Base-by-base conservation (phyloP, 2,329 filamentous ascomycete genomes). In the Dothidotthia symphoricarpi region DNA sequence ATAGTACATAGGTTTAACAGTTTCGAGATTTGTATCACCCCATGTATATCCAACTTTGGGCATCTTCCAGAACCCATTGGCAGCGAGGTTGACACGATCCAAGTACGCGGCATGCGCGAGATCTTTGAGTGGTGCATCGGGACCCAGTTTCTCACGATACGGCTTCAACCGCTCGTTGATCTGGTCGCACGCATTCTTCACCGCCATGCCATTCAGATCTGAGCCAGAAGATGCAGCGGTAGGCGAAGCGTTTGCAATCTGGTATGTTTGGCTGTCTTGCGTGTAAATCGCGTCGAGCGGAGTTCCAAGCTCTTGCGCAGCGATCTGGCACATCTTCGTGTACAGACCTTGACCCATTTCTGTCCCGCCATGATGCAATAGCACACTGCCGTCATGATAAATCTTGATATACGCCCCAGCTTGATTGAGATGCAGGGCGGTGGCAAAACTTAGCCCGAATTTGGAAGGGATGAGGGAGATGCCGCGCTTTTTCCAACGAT, bases 261-360 rank as follows among this genome's bases (percentile, higher is more conserved):
- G 1, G 87, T 96, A 69, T 86, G 94, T 32, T 87, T 96, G 4
- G 85, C 82, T 10, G 88, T 97, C 66, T 93, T 91, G 4, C 48
- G 96, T 95, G 70, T 86, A 88, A 34, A 97, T 86, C 41, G 80
- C 78, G 17, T 88, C 82, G 36, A 91, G 74, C 0, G 91, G 87
- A 0, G 96, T 85, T n/a, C 79, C 72, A 1, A 97, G 78, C 3
- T 90, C 87, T 66, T 97, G 87, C 0, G 91, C 91, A 1, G 90
- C 89, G 41, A 97, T 88, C 77, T 94, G 91, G 32, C 81, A 84
- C 82, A 97, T 95, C 71, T 97, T 97, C 3, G 91, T 97, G 68
- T 96, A 87, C 9, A 97, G 74, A 2, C 91, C 91, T 68, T 97
- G 91, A 2, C 91, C 91, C 91, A 97, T 97, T 68, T 97, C 91